phyloP scores from a whole-genome alignment of 306 rosid species.

The Adenanthera pavonina region DNA sequence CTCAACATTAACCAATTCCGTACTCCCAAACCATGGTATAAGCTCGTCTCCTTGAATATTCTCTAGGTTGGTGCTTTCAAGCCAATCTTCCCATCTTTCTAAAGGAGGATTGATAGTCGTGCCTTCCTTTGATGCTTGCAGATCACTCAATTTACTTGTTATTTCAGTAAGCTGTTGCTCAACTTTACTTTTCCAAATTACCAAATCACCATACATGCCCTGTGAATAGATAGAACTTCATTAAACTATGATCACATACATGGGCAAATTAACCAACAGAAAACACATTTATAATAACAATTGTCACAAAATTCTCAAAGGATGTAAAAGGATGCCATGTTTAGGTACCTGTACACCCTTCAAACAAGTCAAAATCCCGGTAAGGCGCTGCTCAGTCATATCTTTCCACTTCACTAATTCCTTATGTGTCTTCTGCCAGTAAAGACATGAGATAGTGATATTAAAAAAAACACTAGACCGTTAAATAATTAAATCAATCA shows the following conservation, averaged over 20 bases:
- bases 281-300: slow-evolving; percentile 13
- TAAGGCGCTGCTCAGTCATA: slow-evolving; percentile 61
- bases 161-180: slow-evolving; percentile 72
- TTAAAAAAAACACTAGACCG: slow-evolving; percentile 29
- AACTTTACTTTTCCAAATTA: slow-evolving; percentile 69
- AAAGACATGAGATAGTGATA: slow-evolving; percentile 35
- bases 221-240: slow-evolving; percentile 42
- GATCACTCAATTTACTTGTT: slow-evolving; percentile 56
- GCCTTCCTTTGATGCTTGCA: slow-evolving; percentile 56
- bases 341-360: slow-evolving; percentile 74
- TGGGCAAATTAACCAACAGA: slow-evolving; percentile 14
- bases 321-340: slow-evolving; percentile 13
- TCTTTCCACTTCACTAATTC: slow-evolving; percentile 72
- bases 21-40: slow-evolving; percentile 68
- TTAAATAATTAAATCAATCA: slow-evolving; percentile 29
- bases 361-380: slow-evolving; percentile 66
- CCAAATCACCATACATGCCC: slow-evolving; percentile 73
- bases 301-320: slow-evolving; percentile 25
- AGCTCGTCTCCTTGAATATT: slow-evolving; percentile 64
- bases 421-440: slow-evolving; percentile 59
- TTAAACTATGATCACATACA: slow-evolving; percentile 18
- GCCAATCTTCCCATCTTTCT: slow-evolving; percentile 84
- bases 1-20: slow-evolving; percentile 53
- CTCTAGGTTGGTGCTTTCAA: slow-evolving; percentile 59
- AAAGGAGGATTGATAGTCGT: slow-evolving; percentile 56